Conservation (phyloP, 139 green algal species). For the Coelastrella sp. region DNA sequence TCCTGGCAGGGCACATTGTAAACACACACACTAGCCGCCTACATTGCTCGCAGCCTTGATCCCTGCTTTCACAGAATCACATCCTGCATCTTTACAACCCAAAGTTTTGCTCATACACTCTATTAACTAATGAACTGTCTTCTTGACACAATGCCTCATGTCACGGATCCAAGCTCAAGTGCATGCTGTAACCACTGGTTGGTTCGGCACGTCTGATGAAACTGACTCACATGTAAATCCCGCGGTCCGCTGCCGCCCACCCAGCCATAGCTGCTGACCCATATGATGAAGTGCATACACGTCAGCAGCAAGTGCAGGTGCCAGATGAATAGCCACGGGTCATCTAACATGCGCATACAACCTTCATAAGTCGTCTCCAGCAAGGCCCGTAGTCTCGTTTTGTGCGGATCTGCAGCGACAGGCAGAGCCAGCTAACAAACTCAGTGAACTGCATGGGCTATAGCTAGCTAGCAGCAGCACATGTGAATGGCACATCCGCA, state of each 20-base stretch:
- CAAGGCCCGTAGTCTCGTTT: constrained; percentile 31
- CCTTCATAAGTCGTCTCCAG: constrained; percentile 44
- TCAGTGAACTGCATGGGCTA: background rate
- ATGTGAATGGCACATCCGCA: too few relatives aligned
- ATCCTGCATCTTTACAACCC: too few relatives aligned
- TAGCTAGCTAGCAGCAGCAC: background rate
- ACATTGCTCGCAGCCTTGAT: too few relatives aligned
- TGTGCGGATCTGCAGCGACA: constrained; percentile 36
- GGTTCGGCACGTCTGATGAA: background rate
- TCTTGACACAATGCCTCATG: too few relatives aligned
- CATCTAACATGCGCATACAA: constrained; percentile 55
- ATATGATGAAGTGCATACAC: constrained; percentile 68
- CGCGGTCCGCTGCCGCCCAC: constrained; percentile 33
- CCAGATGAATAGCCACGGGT: constrained; percentile 69
- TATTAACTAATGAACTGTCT: too few relatives aligned
- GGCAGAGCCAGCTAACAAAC: background rate
- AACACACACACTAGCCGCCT: too few relatives aligned
- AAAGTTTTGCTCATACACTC: too few relatives aligned
- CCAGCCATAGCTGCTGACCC: constrained; percentile 57
- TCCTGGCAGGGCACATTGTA: too few relatives aligned
- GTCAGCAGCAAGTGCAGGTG: constrained; percentile 60
- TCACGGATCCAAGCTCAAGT: too few relatives aligned
- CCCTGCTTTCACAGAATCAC: too few relatives aligned
- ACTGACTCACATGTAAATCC: constrained; percentile 18
- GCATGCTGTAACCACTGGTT: background rate